phyloP scores from a whole-genome alignment of 116 monocot species.

The Thalassia testudinum region DNA sequence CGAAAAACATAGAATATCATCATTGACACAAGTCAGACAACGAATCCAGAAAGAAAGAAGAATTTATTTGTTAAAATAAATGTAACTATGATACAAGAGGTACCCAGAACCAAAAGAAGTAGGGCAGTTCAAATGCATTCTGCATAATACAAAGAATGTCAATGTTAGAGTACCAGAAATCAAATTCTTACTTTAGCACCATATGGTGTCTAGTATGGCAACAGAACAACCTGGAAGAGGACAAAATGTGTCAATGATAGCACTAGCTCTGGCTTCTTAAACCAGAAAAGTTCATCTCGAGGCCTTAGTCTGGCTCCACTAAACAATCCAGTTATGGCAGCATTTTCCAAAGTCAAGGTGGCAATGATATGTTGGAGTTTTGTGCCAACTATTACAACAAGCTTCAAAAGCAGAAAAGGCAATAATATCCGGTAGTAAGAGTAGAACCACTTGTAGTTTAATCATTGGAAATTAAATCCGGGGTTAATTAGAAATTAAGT shows the following conservation, averaged over 20 bases:
- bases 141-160: constrained; percentile 11
- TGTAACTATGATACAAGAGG: constrained; percentile 1
- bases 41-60: background rate
- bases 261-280: constrained; percentile 86
- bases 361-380: constrained; percentile 90
- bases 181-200: background rate
- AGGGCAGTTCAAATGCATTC: constrained; percentile 90
- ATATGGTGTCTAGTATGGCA: background rate
- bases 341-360: constrained; percentile 76
- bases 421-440: background rate
- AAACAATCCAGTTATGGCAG: constrained; percentile 23
- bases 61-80: background rate
- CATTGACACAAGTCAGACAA: background rate
- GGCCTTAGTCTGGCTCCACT: constrained; percentile 42
- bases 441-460: background rate
- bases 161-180: background rate
- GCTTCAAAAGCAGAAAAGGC: constrained; percentile 19
- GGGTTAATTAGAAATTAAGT: background rate
- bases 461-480: background rate
- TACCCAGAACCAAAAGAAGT: constrained; percentile 98
- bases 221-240: constrained; percentile 66
- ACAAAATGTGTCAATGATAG: constrained; percentile 80
- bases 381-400: constrained; percentile 86
- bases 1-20: background rate
- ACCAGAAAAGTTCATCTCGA: constrained; percentile 92